Percentiles rank a stretch among this genome's conserved stretches.
phyloP scores from a whole-genome alignment of 192 early-diverging fungal species.

The Coemansia sp. region DNA sequence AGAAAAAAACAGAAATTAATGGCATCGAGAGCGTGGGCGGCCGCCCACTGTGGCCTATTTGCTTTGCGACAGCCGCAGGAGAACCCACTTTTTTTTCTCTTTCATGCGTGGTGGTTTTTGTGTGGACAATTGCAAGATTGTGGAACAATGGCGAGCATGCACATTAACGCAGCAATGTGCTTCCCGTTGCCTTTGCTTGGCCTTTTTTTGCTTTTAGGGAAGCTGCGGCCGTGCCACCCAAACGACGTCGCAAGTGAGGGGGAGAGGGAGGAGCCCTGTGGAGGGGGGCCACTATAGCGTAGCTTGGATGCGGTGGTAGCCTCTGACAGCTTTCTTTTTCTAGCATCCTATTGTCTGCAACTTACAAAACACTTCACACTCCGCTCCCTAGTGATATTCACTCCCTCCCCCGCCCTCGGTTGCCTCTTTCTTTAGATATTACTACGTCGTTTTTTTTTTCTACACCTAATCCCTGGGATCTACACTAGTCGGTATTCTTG shows the following conservation, averaged over 20 bases:
- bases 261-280: background rate
- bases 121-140: background rate
- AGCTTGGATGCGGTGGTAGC: background rate
- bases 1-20: background rate
- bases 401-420: background rate
- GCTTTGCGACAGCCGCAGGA: background rate
- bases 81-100: background rate
- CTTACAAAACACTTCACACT: background rate
- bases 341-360: background rate
- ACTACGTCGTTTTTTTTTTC: background rate
- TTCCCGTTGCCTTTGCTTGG: slow-evolving; percentile 1
- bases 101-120: background rate
- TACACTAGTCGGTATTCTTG: background rate
- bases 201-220: background rate
- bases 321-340: slow-evolving; percentile 3
- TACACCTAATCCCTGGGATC: background rate
- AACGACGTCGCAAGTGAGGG: background rate
- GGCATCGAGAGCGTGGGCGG: background rate
- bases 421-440: background rate
- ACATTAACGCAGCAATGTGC: slow-evolving; percentile 2
- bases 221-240: background rate
- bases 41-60: background rate
- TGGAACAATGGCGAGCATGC: background rate
- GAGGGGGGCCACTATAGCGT: background rate
- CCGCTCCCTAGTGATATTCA: background rate